Evolutionary conservation across 1,284 basidiomycete genomes (phyloP).

Genomic region (Boletellus sp.): DNA sequence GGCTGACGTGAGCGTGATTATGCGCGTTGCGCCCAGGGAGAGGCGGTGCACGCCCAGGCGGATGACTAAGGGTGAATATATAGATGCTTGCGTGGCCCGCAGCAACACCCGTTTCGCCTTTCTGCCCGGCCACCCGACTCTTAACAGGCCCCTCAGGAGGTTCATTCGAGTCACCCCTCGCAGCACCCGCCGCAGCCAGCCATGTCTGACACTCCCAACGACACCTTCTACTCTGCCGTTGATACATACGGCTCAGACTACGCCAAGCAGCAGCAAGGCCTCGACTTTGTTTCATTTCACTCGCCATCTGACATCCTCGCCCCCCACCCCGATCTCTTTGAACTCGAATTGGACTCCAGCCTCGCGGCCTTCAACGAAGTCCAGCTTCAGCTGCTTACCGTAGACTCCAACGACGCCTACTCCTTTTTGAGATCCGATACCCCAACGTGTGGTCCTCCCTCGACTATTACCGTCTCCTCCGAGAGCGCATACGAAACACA

Average conservation of each 20-base stretch:
- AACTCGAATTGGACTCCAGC: constrained; percentile 70
- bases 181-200: constrained; percentile 22
- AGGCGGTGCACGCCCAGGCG: constrained; percentile 28
- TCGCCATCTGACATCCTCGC: constrained; percentile 62
- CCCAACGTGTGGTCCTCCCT: constrained; percentile 66
- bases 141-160: constrained; percentile 2
- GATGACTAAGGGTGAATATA: constrained; percentile 37
- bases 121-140: constrained; percentile 6
- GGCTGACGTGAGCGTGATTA: constrained; percentile 27
- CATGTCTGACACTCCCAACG: constrained; percentile 33
- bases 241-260: constrained; percentile 37
- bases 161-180: constrained; percentile 22
- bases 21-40: constrained; percentile 12
- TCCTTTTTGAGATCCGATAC: constrained; percentile 58
- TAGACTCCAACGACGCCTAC: constrained; percentile 61
- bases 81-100: constrained; percentile 34
- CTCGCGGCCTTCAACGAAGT: constrained; percentile 59
- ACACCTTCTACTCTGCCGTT: constrained; percentile 33
- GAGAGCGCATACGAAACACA: constrained; percentile 70
- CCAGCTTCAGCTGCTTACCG: constrained; percentile 58
- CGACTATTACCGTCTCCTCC: constrained; percentile 72
- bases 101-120: constrained; percentile 18
- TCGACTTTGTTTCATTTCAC: constrained; percentile 69
- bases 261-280: constrained; percentile 39
- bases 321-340: constrained; percentile 75